phyloP scores from a whole-genome alignment of 176 grass and related monocot species.

The Tuctoria greenei region DNA sequence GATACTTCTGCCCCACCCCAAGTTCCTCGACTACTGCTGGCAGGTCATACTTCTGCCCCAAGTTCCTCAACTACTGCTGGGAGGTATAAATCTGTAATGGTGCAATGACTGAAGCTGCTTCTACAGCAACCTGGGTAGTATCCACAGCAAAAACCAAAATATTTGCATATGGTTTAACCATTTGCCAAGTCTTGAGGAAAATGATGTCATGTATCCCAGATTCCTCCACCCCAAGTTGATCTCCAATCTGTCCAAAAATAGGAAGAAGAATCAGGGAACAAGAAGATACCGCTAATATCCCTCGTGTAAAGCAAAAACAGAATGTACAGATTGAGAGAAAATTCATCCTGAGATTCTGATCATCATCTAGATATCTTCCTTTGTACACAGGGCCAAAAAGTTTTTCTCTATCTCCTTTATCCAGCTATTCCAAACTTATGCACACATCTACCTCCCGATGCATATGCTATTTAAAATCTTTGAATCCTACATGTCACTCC shows the following conservation, averaged over 20 bases:
- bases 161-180: constrained; percentile 87
- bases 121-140: constrained; percentile 70
- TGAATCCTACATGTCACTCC: not conserved
- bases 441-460: not conserved
- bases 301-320: not conserved
- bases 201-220: constrained; percentile 82
- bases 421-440: not conserved
- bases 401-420: not conserved
- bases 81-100: constrained; percentile 76
- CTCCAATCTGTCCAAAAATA: constrained; percentile 59
- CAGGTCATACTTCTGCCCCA: no score
- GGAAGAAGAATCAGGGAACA: not conserved
- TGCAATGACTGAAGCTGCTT: constrained; percentile 79
- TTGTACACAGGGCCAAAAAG: not conserved
- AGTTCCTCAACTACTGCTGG: no score
- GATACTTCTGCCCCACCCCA: no score
- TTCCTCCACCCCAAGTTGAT: constrained; percentile 80
- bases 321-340: not conserved
- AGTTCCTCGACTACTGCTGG: no score
- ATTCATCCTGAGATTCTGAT: not conserved
- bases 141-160: constrained; percentile 74
- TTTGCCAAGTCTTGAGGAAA: constrained; percentile 71
- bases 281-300: not conserved
- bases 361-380: not conserved
- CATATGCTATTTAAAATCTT: not conserved